Evolutionary conservation across 441 rosid species (phyloP).

Genomic region (Populus trichocarpa): DNA sequence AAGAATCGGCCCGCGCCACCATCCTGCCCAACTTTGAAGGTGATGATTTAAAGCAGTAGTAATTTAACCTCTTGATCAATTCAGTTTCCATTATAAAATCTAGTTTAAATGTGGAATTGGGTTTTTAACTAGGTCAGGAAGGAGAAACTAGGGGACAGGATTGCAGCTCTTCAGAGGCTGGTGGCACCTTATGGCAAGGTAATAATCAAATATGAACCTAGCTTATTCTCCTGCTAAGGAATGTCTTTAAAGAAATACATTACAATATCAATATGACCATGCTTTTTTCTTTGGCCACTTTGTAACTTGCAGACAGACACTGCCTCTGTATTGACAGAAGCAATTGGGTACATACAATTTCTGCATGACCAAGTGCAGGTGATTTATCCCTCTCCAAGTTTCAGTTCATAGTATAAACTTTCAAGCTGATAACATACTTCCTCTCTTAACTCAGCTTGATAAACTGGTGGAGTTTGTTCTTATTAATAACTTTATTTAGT

Average conservation of each 20-base stretch:
- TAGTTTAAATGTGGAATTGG: neutral
- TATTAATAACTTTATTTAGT: neutral
- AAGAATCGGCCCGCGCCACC: conserved; percentile 22
- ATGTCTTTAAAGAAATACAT: neutral
- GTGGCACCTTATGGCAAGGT: conserved; percentile 69
- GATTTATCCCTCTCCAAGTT: neutral
- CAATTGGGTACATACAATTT: conserved; percentile 54
- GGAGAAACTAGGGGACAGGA: conserved; percentile 52
- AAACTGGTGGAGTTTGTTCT: neutral
- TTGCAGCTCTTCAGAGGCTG: conserved; percentile 53
- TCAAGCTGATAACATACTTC: neutral
- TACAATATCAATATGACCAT: conserved; percentile 11
- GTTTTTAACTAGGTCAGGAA: conserved; percentile 34
- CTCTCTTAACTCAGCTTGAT: neutral
- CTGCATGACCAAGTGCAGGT: conserved; percentile 47
- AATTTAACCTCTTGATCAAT: neutral
- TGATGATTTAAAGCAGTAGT: neutral
- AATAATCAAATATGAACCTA: neutral
- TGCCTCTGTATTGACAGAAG: conserved; percentile 53
- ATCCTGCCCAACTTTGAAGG: conserved; percentile 38
- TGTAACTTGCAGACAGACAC: conserved; percentile 52
- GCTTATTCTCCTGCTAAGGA: neutral
- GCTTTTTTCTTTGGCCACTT: neutral
- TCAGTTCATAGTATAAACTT: neutral
- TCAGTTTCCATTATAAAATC: neutral